Conservation (phyloP, 352 stramenopile genomes). For the Globisporangium camurandrum region DNA sequence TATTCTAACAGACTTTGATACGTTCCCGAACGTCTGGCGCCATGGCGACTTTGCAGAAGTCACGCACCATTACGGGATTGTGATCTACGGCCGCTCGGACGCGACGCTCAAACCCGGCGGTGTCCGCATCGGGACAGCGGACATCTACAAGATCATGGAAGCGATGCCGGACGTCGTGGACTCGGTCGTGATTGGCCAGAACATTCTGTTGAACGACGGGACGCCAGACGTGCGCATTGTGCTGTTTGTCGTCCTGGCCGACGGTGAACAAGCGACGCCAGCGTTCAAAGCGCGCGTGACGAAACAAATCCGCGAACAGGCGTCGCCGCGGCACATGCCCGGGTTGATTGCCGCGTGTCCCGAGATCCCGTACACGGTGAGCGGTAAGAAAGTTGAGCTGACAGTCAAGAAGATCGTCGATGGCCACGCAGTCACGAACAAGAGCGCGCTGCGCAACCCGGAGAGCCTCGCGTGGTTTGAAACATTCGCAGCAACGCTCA, state of each 20-base stretch:
- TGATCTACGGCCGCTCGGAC: conserved; percentile 75
- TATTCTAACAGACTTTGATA: conserved; percentile 52
- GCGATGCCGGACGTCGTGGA: conserved; percentile 52
- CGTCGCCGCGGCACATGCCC: conserved; percentile 63
- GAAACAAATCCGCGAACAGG: conserved; percentile 45
- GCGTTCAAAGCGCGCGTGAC: conserved; percentile 50
- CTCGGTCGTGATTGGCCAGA: conserved; percentile 66
- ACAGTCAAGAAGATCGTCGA: conserved; percentile 76
- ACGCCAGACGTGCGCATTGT: conserved; percentile 69
- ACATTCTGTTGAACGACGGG: conserved; percentile 47
- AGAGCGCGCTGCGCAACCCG: conserved; percentile 58
- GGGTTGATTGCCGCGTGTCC: conserved; percentile 50
- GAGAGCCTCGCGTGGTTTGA: conserved; percentile 57
- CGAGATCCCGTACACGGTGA: conserved; percentile 72
- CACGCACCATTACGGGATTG: conserved; percentile 45
- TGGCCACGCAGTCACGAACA: conserved; percentile 47
- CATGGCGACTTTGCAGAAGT: conserved; percentile 80
- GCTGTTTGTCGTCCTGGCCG: conserved; percentile 57
- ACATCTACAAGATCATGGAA: conserved; percentile 79
- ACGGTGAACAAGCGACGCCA: conserved; percentile 26
- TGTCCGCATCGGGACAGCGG: conserved; percentile 69
- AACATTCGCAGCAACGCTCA: conserved; percentile 26
- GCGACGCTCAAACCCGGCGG: conserved; percentile 70
- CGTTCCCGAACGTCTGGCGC: conserved; percentile 66
- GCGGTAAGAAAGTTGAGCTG: conserved; percentile 77